Evolutionary conservation across 2,329 filamentous ascomycete genomes (phyloP).

Genomic region (Cryphonectria nitschkei): DNA sequence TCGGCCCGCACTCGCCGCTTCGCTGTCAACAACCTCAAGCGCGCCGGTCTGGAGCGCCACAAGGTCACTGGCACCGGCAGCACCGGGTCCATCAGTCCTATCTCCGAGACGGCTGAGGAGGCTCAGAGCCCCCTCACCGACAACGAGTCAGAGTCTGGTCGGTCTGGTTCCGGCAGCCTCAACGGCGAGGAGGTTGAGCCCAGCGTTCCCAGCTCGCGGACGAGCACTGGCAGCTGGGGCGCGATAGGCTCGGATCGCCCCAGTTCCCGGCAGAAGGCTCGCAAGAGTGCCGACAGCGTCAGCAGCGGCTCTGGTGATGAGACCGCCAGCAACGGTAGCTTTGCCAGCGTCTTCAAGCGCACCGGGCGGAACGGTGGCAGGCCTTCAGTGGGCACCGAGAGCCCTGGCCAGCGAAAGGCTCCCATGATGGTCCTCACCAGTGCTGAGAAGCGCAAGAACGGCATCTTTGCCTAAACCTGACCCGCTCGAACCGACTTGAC

Average conservation of each 20-base stretch:
- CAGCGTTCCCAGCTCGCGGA: conserved; percentile 75
- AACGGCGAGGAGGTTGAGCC: conserved; percentile 69
- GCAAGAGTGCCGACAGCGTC: conserved; percentile 65
- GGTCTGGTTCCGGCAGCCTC: conserved; percentile 78
- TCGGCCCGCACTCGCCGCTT: conserved; percentile 88
- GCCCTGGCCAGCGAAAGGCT: conserved; percentile 70
- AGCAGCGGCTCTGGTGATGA: conserved; percentile 60
- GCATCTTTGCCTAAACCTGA: conserved; percentile 31
- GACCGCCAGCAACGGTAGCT: conserved; percentile 60
- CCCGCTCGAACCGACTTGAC: background rate
- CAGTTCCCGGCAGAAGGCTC: conserved; percentile 68
- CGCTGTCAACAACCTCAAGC: conserved; percentile 88
- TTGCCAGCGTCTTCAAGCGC: conserved; percentile 69
- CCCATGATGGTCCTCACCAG: conserved; percentile 86
- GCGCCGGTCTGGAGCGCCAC: conserved; percentile 86
- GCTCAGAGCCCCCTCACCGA: conserved; percentile 71
- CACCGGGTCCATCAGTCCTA: conserved; percentile 82
- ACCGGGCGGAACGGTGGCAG: conserved; percentile 55
- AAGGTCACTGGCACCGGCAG: conserved; percentile 72
- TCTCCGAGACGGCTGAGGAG: conserved; percentile 76
- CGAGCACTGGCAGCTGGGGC: conserved; percentile 72
- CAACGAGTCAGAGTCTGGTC: conserved; percentile 73
- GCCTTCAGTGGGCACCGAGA: conserved; percentile 44
- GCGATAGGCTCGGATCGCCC: conserved; percentile 89
- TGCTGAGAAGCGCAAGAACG: conserved; percentile 86